Evolutionary conservation across 23 red algal genomes (phyloP).

Genomic region (Gracilaria caudata): DNA sequence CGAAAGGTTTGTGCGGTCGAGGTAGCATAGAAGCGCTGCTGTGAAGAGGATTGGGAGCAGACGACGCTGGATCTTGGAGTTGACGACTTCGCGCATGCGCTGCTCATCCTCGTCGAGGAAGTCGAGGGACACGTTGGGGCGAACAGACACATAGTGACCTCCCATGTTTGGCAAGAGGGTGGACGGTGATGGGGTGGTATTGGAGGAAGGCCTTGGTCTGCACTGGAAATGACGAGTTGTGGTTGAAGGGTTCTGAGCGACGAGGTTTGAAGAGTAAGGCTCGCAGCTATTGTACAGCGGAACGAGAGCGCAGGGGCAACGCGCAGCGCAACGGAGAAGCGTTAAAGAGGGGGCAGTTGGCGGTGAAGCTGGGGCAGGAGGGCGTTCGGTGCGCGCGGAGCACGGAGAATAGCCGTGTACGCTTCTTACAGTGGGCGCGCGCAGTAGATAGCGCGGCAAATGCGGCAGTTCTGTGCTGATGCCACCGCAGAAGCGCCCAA

Average conservation of each 20-base stretch:
- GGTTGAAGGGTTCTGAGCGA: too few species aligned
- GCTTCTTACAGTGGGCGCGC: background rate
- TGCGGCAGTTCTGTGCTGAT: background rate
- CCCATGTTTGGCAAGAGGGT: background rate
- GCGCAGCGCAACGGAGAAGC: too few species aligned
- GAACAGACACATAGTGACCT: slow-evolving; percentile 34
- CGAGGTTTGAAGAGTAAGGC: too few species aligned
- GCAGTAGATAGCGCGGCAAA: background rate
- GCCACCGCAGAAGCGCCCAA: background rate
- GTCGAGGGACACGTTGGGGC: background rate
- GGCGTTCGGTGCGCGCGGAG: too few species aligned
- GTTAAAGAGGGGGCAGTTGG: background rate
- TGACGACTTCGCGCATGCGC: slow-evolving; percentile 54
- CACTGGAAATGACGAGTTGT: too few species aligned
- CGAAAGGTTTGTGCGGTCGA: slow-evolving; percentile 70
- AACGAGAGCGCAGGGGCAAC: too few species aligned
- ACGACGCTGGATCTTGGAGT: slow-evolving; percentile 57
- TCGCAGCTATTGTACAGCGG: too few species aligned
- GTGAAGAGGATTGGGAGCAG: slow-evolving; percentile 66
- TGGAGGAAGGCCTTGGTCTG: background rate
- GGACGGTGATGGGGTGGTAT: background rate
- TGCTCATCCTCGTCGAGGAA: slow-evolving; percentile 31
- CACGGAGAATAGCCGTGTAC: background rate
- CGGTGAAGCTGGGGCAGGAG: too few species aligned
- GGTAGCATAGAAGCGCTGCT: slow-evolving; percentile 68